Base-by-base conservation (phyloP, 2,329 filamentous ascomycete species). In the Phialocephala subalpina region DNA sequence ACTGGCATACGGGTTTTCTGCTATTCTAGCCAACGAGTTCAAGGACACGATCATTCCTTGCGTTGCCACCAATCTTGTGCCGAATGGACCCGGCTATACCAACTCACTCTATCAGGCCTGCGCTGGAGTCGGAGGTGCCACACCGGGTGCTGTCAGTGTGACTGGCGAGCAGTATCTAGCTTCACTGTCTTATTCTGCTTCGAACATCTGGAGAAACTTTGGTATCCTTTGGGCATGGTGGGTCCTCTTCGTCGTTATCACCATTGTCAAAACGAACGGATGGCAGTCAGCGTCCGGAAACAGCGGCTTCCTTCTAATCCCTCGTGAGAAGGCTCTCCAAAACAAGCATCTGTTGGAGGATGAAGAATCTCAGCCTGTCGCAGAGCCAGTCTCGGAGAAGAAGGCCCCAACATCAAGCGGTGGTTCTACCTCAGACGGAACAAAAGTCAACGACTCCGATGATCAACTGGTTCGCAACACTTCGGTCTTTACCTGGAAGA, bases 401-500 rank as follows among this genome's bases (percentile, higher is more conserved):
- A 40, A 58, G 1, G 36, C 2, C 4, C n/a, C 42, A 12, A 49
- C 27, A 11, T 70, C 67, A 16, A 69, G 69, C 36, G 60, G 62
- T 38, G 55, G 61, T 6, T 72, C 72, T 18, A 61, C 69, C 20
- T 53, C 49, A 29, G 63, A 70, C 18, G 65, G 65, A 6, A 71
- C 70, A 0, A 62, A 76, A n/a, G 87, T 1, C 16, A 64, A 58
- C 84, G 49, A 49, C 2, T 18, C 14, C 6, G 77, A 81, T 45
- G 76, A 75, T 2, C 75, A 81, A 35, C 80, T 91, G 0, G 78
- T 89, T 35, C 84, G 84, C 29, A 91, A 92, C 75, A 90, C 85
- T 0, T 89, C 87, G 0, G 82, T 91, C 0, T 92, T 93, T 71
- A 93, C 91, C 0, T 94, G 91, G 90, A 90, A 90, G 74, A 85